Percentiles rank a stretch among this genome's conserved stretches.
phyloP scores from a whole-genome alignment of 306 rosid genomes.

The Glycyrrhiza uralensis region DNA sequence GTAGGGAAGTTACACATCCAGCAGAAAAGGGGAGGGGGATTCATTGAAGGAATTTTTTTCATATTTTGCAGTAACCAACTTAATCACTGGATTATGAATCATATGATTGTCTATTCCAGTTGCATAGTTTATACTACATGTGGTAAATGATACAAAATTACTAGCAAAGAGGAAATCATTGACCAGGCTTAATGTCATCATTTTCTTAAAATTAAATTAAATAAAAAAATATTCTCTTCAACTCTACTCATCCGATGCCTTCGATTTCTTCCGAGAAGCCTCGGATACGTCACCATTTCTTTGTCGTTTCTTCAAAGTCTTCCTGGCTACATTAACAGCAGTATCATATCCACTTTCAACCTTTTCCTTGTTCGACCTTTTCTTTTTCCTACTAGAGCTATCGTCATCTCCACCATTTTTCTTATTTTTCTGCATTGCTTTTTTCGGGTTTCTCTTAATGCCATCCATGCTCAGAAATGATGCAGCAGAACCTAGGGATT shows the following conservation, averaged over 20 bases:
- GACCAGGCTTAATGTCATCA: background rate
- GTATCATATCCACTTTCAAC: conserved; percentile 22
- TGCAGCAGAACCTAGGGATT: conserved; percentile 45
- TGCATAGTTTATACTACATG: conserved; percentile 1
- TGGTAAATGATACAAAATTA: conserved; percentile 24
- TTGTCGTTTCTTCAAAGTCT: conserved; percentile 33
- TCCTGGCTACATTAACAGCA: conserved; percentile 6
- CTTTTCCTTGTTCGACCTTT: conserved; percentile 33
- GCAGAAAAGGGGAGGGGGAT: background rate
- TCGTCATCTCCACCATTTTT: conserved; percentile 34
- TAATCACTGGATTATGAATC: too few species aligned
- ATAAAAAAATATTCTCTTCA: background rate
- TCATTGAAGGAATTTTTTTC: background rate
- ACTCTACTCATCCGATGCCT: conserved; percentile 21
- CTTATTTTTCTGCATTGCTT: conserved; percentile 30
- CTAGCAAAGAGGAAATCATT: conserved; percentile 1
- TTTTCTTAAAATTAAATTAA: background rate
- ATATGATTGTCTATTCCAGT: conserved; percentile 5
- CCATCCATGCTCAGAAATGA: conserved; percentile 65
- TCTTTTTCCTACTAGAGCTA: conserved; percentile 33
- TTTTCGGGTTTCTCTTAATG: conserved; percentile 44
- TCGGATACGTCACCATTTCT: conserved; percentile 28
- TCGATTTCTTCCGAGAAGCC: conserved; percentile 32
- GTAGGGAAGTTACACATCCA: background rate
- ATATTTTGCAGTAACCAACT: conserved; percentile 18